Base-by-base conservation (phyloP, 2,329 filamentous ascomycete genomes). In the Alternaria sp. region DNA sequence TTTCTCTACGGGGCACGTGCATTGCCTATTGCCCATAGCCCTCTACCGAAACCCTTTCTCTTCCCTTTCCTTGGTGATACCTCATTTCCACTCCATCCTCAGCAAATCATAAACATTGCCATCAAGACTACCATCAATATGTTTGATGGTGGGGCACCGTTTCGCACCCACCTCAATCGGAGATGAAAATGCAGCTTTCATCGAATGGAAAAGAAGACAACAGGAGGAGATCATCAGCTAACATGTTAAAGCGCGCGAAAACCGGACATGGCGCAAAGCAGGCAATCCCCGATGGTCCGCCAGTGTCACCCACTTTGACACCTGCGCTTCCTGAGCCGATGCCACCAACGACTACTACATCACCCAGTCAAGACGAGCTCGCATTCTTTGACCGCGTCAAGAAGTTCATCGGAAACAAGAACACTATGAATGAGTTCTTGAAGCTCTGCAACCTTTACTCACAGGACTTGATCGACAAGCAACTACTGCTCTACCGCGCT, bases 371-470 rank as follows among this genome's bases (percentile, higher is more conserved):
- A 53, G 94, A 98, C 57, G 94, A 98, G 73, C 84, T 98, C 51
- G 88, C 88, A 2, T 98, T 98, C 79, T 99, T 99, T 70, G 95
- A 99, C 61, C 89, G 93, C 7, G 93, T 95, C 17, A 98, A 97
- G 84, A 99, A 99, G 79, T 94, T 90, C 71, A 92, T 99, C 57
- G 89, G 90, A 61, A 98, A 98, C 77, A 91, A 96, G 76, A 90
- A 92, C 55, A 90, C 90, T 3, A 96, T 96, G 85, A 93, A 91
- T 69, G 95, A 99, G 76, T 99, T 99, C 78, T 80, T 99, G 64
- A 99, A 99, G 81, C 86, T 99, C 10, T 95, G 94, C 82, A 99
- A 98, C 68, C 84, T 99, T 29, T 99, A 92, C 80, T 95, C 91
- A 23, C 91, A 96, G 70, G 93, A 96, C 67, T 85, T 99, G 50